Base-by-base conservation (phyloP, 176 grass and related monocot species). In the Typha latifolia region DNA sequence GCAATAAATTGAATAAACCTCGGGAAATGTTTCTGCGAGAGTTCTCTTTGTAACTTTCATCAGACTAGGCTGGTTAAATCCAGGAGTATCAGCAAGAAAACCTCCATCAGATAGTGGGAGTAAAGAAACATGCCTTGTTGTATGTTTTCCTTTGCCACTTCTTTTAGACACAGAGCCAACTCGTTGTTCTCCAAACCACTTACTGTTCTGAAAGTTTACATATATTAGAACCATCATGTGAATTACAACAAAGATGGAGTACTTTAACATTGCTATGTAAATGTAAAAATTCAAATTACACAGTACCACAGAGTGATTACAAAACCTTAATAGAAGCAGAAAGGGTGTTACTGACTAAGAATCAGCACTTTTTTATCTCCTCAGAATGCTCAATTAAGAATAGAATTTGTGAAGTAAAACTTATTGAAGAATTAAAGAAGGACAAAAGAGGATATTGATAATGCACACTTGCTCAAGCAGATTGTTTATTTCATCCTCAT, bases 111-210 rank as follows among this genome's bases (percentile, higher is more conserved):
- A 80, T 70, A 92, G 77, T 31, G 85, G 93, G 72, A 97, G 93
- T 51, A 97, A 74, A 14, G 93, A 97, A 71, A 97, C 93, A 78
- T 92, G 93, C 26, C 93, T 74, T 66, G 93, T 97, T 27, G 85
- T 97, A 76, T 97, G 93, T 61, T 92, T 97, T 72, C 93, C 93
- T 85, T 78, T 97, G 67, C 93, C 93, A 20, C 88, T 91, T 80
- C 80, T 94, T 66, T 89, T 97, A 29, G 93, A 97, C 37, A 97
- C 93, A 27, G 85, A 82, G 59, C 93, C 93, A 68, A 97, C 85
- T 55, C 88, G 85, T 48, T 97, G 93, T 77, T 92, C 93, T 70
- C 93, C 93, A 66, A 92, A 88, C 92, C 92, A 96, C 79, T 91
- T 96, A 68, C 87, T 86, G 79, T 76, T 89, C 85, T 96, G 74